Percentiles rank a stretch among this genome's conserved stretches.
Conservation (phyloP, 2,329 filamentous ascomycete species). For the Podosphaera leucotricha region DNA sequence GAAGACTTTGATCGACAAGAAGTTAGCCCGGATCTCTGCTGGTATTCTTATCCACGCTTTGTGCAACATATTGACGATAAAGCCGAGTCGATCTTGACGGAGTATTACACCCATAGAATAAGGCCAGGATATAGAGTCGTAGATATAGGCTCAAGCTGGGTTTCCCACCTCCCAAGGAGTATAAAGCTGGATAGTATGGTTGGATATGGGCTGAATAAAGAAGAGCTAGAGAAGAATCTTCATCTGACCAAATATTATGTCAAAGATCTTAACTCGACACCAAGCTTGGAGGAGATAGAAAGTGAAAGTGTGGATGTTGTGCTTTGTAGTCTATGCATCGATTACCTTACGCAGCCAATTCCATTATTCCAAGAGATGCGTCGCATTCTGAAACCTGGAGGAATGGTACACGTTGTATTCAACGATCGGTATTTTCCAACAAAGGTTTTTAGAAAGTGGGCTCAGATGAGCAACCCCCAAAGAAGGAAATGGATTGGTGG, state of each 20-base stretch:
- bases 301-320: slow-evolving; percentile 19
- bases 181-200: slow-evolving; percentile 17
- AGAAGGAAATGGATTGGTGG: slow-evolving; percentile 26
- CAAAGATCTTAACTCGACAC: slow-evolving; percentile 22
- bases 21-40: slow-evolving; percentile 7
- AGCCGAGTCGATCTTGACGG: slow-evolving; percentile 20
- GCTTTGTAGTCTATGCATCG: slow-evolving; percentile 26
- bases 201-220: slow-evolving; percentile 24
- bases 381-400: slow-evolving; percentile 19
- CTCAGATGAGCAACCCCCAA: slow-evolving; percentile 21
- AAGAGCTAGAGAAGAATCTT: slow-evolving; percentile 21
- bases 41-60: slow-evolving; percentile 20
- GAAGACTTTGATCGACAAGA: slow-evolving; percentile 7
- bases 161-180: slow-evolving; percentile 14
- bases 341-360: slow-evolving; percentile 25
- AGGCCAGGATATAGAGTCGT: slow-evolving; percentile 20
- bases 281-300: slow-evolving; percentile 6
- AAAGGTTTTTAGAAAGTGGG: slow-evolving; percentile 26
- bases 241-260: slow-evolving; percentile 16
- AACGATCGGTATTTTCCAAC: slow-evolving; percentile 29
- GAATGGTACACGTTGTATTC: slow-evolving; percentile 25
- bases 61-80: slow-evolving; percentile 29
- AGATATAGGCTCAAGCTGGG: slow-evolving; percentile 27
- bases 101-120: slow-evolving; percentile 23
- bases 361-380: slow-evolving; percentile 21